Conservation (phyloP, 1,139 yeast genomes). For the Fermentozyma sake region DNA sequence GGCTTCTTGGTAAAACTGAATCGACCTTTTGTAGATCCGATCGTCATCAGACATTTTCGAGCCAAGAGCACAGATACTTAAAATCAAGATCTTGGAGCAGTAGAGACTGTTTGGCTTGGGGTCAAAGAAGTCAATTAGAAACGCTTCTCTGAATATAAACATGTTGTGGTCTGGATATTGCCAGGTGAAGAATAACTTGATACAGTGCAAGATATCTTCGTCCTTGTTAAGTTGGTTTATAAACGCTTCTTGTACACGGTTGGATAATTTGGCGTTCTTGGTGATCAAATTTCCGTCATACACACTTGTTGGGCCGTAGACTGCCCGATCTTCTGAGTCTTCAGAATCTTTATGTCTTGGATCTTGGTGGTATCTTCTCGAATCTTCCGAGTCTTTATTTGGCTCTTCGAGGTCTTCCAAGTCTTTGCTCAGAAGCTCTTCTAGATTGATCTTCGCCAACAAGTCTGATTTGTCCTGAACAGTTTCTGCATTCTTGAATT, state of each 20-base stretch:
- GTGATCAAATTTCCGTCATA: conserved; percentile 33
- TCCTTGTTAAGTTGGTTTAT: conserved; percentile 30
- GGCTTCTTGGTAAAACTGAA: conserved; percentile 44
- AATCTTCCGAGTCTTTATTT: conserved; percentile 3
- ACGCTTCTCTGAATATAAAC: conserved; percentile 64
- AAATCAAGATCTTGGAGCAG: conserved; percentile 48
- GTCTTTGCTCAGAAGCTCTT: conserved; percentile 18
- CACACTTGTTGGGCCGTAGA: conserved; percentile 51
- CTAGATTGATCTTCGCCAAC: conserved; percentile 18
- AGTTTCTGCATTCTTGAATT: conserved; percentile 17
- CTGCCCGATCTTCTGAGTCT: conserved; percentile 17
- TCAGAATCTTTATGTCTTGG: conserved; percentile 7
- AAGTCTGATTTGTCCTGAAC: too few relatives aligned
- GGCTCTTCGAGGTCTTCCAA: conserved; percentile 7
- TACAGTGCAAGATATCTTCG: conserved; percentile 43
- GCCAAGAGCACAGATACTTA: conserved; percentile 56
- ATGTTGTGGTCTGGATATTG: conserved; percentile 61
- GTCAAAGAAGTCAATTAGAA: conserved; percentile 52
- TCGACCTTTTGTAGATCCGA: conserved; percentile 32
- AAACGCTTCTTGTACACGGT: conserved; percentile 17
- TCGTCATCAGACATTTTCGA: conserved; percentile 46
- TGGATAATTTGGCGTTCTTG: conserved; percentile 14
- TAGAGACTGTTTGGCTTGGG: conserved; percentile 44
- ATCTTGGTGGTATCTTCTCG: conserved; percentile 3
- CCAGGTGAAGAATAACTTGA: conserved; percentile 59